phyloP scores from a whole-genome alignment of 495 filamentous ascomycete genomes.

The Neurospora sp. region DNA sequence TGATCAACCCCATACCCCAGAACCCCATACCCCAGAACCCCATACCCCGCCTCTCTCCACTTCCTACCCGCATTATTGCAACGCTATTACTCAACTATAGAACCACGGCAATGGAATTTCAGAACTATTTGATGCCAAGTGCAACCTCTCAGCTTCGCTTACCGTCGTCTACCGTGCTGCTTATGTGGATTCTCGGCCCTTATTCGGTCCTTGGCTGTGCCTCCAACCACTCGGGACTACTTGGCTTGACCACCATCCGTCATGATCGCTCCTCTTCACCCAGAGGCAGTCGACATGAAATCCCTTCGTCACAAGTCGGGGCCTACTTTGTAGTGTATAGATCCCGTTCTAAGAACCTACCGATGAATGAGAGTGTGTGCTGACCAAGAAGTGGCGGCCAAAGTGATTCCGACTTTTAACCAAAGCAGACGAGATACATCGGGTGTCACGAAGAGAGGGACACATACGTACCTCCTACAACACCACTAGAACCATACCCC shows the following conservation, averaged over 20 bases:
- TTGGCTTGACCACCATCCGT: not conserved
- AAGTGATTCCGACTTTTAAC: no score
- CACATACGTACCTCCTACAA: conserved; percentile 1
- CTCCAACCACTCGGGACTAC: not conserved
- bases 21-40: not conserved
- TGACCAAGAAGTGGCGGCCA: no score
- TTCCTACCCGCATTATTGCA: not conserved
- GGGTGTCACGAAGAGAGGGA: not conserved
- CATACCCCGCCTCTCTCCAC: not conserved
- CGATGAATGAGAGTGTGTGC: no score
- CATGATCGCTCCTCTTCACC: not conserved
- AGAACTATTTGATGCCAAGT: not conserved
- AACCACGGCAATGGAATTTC: not conserved
- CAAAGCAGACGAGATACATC: not conserved
- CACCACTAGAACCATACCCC: conserved; percentile 1
- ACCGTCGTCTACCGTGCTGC: not conserved
- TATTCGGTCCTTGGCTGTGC: not conserved
- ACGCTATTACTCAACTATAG: not conserved
- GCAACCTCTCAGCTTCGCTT: not conserved
- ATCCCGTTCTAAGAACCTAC: not conserved
- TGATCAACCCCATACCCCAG: not conserved
- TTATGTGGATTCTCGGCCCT: not conserved
- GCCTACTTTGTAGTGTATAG: no score
- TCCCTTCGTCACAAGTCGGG: no score
- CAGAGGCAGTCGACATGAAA: no score